Conservation (phyloP, 768 basidiomycete species). For the Vararia minispora region DNA sequence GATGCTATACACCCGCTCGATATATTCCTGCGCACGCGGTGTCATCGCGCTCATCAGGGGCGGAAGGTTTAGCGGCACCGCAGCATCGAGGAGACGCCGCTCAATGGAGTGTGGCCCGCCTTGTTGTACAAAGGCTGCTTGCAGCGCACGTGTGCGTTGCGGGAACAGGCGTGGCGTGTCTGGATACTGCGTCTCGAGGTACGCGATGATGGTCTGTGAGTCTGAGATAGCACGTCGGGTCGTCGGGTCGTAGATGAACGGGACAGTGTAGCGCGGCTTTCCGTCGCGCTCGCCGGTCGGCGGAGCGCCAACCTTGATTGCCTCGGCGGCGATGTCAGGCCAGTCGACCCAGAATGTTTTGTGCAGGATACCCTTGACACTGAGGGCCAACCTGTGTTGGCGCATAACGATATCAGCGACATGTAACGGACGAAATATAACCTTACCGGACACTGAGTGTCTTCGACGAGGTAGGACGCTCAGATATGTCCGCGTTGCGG, state of each 20-base stretch:
- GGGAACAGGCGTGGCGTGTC: slow-evolving; percentile 28
- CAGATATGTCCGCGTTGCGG: too few species aligned
- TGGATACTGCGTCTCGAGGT: slow-evolving; percentile 37
- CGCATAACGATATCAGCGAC: too few species aligned
- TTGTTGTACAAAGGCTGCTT: too few species aligned
- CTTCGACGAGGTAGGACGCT: too few species aligned
- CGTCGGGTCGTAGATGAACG: slow-evolving; percentile 33
- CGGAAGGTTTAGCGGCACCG: too few species aligned
- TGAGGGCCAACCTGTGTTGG: slow-evolving; percentile 25
- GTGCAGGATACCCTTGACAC: slow-evolving; percentile 31
- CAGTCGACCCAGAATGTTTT: slow-evolving; percentile 42
- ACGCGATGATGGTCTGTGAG: slow-evolving; percentile 33
- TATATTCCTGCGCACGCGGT: too few species aligned
- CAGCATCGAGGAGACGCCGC: slow-evolving; percentile 10
- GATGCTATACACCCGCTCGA: too few species aligned
- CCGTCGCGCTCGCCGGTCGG: slow-evolving; percentile 26
- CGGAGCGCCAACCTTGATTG: slow-evolving; percentile 25
- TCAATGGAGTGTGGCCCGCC: too few species aligned
- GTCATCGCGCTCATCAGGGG: too few species aligned
- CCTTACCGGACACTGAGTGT: too few species aligned
- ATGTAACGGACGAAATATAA: too few species aligned
- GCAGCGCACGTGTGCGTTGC: background rate
- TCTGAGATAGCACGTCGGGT: slow-evolving; percentile 26
- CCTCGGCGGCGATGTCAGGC: slow-evolving; percentile 31
- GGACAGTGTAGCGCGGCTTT: slow-evolving; percentile 28